Conservation (phyloP, 2,329 filamentous ascomycete species). For the Beauveria sp. region DNA sequence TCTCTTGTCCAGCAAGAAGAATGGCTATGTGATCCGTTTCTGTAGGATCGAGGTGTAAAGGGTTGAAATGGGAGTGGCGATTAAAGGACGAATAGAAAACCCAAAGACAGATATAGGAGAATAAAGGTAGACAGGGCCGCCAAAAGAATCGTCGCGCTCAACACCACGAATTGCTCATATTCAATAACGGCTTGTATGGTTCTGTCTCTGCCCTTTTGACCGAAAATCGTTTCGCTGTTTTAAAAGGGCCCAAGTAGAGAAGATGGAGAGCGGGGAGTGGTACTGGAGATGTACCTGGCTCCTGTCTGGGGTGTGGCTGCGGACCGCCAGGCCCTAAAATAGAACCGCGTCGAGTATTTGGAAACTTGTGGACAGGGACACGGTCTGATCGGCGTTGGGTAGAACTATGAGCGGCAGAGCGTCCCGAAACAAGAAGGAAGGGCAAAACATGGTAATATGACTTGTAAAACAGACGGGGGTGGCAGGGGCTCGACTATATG, state of each 20-base stretch:
- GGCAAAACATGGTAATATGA: not conserved
- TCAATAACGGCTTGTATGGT: too few relatives aligned
- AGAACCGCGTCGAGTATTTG: not conserved
- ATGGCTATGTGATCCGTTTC: too few relatives aligned
- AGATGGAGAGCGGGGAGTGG: not conserved
- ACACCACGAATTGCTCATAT: not conserved
- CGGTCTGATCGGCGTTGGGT: not conserved
- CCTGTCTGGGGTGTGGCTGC: not conserved
- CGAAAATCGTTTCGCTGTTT: too few relatives aligned
- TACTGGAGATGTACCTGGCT: not conserved
- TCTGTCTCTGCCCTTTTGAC: too few relatives aligned
- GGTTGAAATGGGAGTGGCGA: not conserved
- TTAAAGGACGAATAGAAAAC: not conserved
- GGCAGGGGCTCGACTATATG: not conserved
- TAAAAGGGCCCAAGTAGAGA: too few relatives aligned
- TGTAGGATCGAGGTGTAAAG: too few relatives aligned
- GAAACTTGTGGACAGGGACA: not conserved
- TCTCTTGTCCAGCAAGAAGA: slow-evolving; percentile 10
- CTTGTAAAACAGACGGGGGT: not conserved
- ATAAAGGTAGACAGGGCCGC: not conserved
- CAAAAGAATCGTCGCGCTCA: not conserved
- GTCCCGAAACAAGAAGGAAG: not conserved
- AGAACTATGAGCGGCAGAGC: not conserved
- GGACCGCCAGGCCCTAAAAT: not conserved
- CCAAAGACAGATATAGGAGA: not conserved